These are phyloP conservation scores for Sherardia arvensis DNA, from an alignment of 257 asterid genomes.

Conservation along the genomic window DNA sequence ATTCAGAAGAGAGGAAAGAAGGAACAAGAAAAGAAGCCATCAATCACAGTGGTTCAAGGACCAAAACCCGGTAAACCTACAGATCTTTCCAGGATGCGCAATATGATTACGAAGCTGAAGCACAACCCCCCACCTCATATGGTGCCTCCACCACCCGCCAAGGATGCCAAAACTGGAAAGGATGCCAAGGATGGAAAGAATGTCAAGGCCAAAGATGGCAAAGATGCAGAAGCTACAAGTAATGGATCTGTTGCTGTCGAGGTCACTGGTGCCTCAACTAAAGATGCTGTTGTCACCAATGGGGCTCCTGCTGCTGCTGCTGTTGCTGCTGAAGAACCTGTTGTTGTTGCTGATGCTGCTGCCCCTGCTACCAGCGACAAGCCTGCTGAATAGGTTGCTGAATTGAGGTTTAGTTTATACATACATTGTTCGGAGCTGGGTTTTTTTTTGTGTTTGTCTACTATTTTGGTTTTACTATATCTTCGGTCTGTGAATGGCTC, in stretches of 20 bases:
- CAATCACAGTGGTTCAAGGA: slow-evolving; percentile 75
- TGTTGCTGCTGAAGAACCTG: slow-evolving; percentile 27
- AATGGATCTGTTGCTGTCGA: slow-evolving; percentile 21
- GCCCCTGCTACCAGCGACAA: slow-evolving; percentile 10
- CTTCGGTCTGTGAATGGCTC: neutral
- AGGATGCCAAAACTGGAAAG: slow-evolving; percentile 33
- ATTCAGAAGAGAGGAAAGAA: slow-evolving; percentile 87
- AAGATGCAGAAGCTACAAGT: slow-evolving; percentile 26
- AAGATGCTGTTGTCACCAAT: slow-evolving; percentile 29
- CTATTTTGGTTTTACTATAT: neutral
- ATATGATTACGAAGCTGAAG: slow-evolving; percentile 81
- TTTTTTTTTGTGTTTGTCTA: slow-evolving; percentile 1
- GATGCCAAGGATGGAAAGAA: slow-evolving; percentile 52
- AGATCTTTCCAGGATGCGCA: slow-evolving; percentile 95
- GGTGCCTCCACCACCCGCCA: slow-evolving; percentile 79
- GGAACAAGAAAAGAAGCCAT: slow-evolving; percentile 90
- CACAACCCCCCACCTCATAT: slow-evolving; percentile 92
- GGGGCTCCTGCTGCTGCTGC: slow-evolving; percentile 23
- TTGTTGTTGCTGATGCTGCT: slow-evolving; percentile 17
- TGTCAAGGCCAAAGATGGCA: slow-evolving; percentile 40
- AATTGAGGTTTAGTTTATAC: slow-evolving; percentile 8
- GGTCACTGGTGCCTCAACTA: slow-evolving; percentile 30
- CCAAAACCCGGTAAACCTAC: slow-evolving; percentile 99
- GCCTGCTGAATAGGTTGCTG: slow-evolving; percentile 24
- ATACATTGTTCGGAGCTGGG: neutral